Evolutionary conservation across 1,284 basidiomycete genomes (phyloP), one percentile per base, ranked within the genome.

Genomic region (Trichosporon sp.): DNA sequence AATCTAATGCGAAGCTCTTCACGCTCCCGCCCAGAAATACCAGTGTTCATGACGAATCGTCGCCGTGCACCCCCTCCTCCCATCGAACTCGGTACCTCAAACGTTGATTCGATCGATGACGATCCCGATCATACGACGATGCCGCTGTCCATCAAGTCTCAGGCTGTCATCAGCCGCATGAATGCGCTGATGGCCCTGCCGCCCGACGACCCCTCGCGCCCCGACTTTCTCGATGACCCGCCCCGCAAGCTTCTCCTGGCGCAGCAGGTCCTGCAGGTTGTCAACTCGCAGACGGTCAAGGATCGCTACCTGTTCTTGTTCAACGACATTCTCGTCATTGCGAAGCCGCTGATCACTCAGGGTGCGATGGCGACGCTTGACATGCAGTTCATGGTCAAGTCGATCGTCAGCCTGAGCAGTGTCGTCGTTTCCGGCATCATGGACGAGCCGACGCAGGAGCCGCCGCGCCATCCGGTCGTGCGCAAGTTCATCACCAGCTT

Each of bases 281-380:
- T 94, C 78, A 95, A 95, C 84, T 14, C 16, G 35, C 71, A 85
- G 80, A 96, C 92, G 1, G 92, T 97, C 83, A 98, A 99, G 82
- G 95, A 98, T 80, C 91, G 96, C 8, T 96, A 94, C 85, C 87
- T 99, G 12, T 96, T 98, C 85, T 87, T 99, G 26, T 99, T 99
- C 87, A 93, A 87, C 80, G 97, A 99, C 81, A 88, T 98, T 65
- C 88, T 99, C 61, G 89, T 99, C 80, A 90, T 99, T 73, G 85
- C 87, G 43, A 88, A 88, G 77, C 87, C 87, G 0, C 69, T 87
- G 59, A 80, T 85, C 54, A 76, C 75, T 5, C 89, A 90, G 72
- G 83, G 85, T 56, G 86, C 87, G 72, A 90, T 89, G 73, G 88
- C 90, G 8, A 90, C 90, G 1, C 87, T 92, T 66, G 93, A 96